Evolutionary conservation across 163 green algal species (phyloP), one percentile per base, ranked within the genome.

Genomic region (Scenedesmus sp.): DNA sequence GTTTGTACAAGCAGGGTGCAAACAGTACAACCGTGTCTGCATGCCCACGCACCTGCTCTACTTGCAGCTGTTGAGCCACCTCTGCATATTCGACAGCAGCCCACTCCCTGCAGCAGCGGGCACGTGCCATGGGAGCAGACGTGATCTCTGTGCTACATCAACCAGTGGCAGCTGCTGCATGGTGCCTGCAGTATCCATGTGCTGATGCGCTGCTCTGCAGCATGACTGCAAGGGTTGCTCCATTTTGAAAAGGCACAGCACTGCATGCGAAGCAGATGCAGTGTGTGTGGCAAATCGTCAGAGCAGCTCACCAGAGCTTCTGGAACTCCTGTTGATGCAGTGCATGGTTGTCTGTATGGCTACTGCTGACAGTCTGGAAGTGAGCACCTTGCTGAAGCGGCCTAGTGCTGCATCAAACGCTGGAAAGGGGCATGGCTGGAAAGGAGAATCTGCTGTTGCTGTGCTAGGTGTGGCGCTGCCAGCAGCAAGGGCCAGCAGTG

Each of bases 1-100:
- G 51, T 10, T 10, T 16, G 46, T 53, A 10, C 46, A 53, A 16
- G 46, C 46, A 53, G 46, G 6, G 46, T 85, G 40, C 18, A 59
- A 44, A 6, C 80, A 56, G 78, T 24, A 68, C 18, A 6, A 6
- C 13, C 16, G 7, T 24, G 18, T 10, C 26, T 85, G 30, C n/a
- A 46, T 16, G 3, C 10, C 0, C n/a, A 43, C 40, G 7, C 35
- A 89, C 61, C 70, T 89, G 35, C 22, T 85, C 70, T 12, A 83
- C 70, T 22, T 44, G 59, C 68, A 90, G 70, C 30, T 85, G 85
- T 70, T 85, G 26, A 80, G 26, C 76, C 6, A 78, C 35, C 10
- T 72, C 65, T 18, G 30, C 20, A 24, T 76, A 76, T 10, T 76
- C 65, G 37, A 7, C 65, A 76, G 49, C 80, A 6, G 1, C 44